Base-by-base conservation (phyloP, 495 filamentous ascomycete species). In the Elaphomyces granulatus region DNA sequence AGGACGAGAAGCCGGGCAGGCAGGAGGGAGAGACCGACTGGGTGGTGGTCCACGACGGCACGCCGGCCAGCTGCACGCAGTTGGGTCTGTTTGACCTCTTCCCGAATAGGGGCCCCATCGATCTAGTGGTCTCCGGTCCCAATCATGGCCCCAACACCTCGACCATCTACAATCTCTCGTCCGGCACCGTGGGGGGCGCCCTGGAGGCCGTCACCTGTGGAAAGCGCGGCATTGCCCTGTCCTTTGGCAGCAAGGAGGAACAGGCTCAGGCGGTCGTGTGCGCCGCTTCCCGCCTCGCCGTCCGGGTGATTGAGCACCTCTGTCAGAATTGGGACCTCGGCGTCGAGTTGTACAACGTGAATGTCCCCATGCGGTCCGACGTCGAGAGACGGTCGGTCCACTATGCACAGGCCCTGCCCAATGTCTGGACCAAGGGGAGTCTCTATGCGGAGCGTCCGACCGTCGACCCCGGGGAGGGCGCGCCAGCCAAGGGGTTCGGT, bases 121-220 rank as follows among this genome's bases (percentile, higher is more conserved):
- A 95, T 55, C 69, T 96, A 2, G 87, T 96, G 1, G 73, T 98
- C 18, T 80, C 72, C 4, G 90, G 90, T 3, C 90, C 90, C 2
- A 98, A 98, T 50, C 94, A 94, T 60, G 90, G 90, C 16, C 68
- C 87, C 37, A 98, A 98, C 59, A 83, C 83, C 12, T 94, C 88
- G 0, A 85, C 90, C 0, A 75, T 94, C 32, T 95, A 95, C 56
- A 81, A 81, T 28, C 65, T 98, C 19, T 83, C 77, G 26, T 83
- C 77, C 14, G 90, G 90, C 4, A 98, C 90, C 0, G 62, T 98
- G 14, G 90, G 90, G 21, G 90, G 87, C 0, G 90, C 90, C 0
- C 67, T 98, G 37, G 90, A 96, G 60, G 90, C 85, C 0, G 87
- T 87, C 2, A 77, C 85, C 0, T 94, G 84, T 54, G 72, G 70